These are phyloP conservation scores for Fusarium vanettenii DNA, from an alignment of 2,329 filamentous ascomycete species.

Conservation along the genomic window DNA sequence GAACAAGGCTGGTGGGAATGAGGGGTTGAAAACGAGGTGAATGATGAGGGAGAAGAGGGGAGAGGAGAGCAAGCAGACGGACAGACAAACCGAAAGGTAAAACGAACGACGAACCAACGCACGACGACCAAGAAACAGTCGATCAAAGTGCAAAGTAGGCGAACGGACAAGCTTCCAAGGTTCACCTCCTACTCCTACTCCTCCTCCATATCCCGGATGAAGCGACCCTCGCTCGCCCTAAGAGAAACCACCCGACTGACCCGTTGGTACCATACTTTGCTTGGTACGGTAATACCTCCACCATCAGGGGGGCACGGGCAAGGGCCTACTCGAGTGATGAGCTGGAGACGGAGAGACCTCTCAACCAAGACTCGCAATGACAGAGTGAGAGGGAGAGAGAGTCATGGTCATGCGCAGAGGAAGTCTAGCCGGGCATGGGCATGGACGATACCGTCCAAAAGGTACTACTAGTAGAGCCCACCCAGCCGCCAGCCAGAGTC, in stretches of 20 bases:
- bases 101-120: constrained; percentile 1
- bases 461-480: constrained; percentile 1
- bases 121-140: background rate
- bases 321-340: background rate
- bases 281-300: constrained; percentile 15
- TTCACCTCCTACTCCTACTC: background rate
- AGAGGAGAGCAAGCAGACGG: background rate
- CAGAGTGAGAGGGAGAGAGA: background rate
- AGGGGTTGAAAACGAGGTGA: background rate
- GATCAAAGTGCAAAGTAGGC: background rate
- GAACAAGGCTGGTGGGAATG: background rate
- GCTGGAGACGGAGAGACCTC: constrained; percentile 9
- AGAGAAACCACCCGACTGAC: constrained; percentile 18
- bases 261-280: constrained; percentile 7
- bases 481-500: background rate
- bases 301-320: constrained; percentile 6
- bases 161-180: constrained; percentile 5
- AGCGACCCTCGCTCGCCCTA: background rate
- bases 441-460: constrained; percentile 15
- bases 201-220: constrained; percentile 1
- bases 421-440: constrained; percentile 21
- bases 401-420: constrained; percentile 32
- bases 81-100: background rate
- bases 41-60: background rate
- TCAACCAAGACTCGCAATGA: background rate